Conservation (phyloP, 192 early-diverging fungal species). For the Rhizoclosmatium globosum region DNA sequence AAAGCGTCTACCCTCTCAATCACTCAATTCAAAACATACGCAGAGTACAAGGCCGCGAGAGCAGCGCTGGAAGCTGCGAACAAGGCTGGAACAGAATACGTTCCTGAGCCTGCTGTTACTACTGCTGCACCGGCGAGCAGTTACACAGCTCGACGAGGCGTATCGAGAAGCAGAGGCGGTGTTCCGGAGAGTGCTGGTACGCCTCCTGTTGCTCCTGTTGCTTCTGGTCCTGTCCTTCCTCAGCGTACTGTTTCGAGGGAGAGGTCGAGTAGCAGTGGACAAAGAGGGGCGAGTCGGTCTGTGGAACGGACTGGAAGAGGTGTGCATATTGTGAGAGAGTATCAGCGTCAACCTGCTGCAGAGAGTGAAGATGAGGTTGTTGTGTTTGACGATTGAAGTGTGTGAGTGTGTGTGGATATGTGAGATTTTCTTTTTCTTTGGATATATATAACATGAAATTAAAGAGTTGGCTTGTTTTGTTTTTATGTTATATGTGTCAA, state of each 20-base stretch:
- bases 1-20: background rate
- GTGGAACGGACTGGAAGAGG: background rate
- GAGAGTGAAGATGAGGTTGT: constrained; percentile 20
- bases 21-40: constrained; percentile 20
- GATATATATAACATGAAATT: too few species aligned
- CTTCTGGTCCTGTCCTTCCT: too few species aligned
- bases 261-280: background rate
- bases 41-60: constrained; percentile 24
- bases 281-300: background rate
- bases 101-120: background rate
- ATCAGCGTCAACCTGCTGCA: background rate
- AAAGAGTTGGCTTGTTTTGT: too few species aligned
- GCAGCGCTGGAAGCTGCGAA: constrained; percentile 16
- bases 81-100: background rate
- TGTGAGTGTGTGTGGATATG: background rate
- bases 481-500: too few species aligned
- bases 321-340: constrained; percentile 24
- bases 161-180: background rate
- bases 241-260: background rate
- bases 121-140: background rate
- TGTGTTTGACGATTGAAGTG: constrained; percentile 9
- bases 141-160: background rate
- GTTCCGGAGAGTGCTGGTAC: background rate
- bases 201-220: too few species aligned
- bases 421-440: too few species aligned